phyloP scores from a whole-genome alignment of 352 stramenopile species.

The Pythium scleroteichum region DNA sequence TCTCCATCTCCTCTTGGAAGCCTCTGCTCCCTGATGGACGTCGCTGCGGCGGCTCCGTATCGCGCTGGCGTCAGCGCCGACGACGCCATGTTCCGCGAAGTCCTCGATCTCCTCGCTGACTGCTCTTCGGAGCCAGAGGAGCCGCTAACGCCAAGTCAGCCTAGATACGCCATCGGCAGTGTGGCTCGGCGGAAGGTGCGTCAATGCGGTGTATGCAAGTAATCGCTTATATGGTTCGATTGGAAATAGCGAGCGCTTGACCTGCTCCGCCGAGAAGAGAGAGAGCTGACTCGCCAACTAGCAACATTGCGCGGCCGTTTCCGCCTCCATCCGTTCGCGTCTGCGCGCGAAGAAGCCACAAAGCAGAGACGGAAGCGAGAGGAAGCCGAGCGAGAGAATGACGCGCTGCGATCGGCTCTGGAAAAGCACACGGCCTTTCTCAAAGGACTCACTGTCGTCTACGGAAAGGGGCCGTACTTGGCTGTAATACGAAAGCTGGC shows the following conservation, averaged over 20 bases:
- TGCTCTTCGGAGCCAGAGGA: neutral
- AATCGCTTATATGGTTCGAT: no score
- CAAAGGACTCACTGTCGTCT: neutral
- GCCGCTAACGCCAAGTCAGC: neutral
- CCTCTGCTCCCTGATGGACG: no score
- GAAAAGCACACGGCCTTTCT: neutral
- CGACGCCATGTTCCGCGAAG: conserved; percentile 4
- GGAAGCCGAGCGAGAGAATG: neutral
- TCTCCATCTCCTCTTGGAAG: no score
- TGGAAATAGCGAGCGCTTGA: neutral
- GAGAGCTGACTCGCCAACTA: neutral
- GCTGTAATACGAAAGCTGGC: no score
- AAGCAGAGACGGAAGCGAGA: neutral
- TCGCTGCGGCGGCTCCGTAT: no score
- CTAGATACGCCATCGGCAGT: neutral
- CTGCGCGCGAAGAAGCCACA: neutral
- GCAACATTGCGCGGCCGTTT: neutral
- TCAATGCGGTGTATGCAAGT: no score
- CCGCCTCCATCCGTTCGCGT: neutral
- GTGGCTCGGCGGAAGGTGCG: neutral
- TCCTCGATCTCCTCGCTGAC: conserved; percentile 2
- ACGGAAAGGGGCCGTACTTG: no score
- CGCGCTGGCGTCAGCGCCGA: neutral
- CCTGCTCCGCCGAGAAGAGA: neutral
- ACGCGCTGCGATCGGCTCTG: neutral